These are phyloP conservation scores for Paracoccidioides lutzii DNA, from an alignment of 2,329 filamentous ascomycete genomes.

Conservation along the genomic window DNA sequence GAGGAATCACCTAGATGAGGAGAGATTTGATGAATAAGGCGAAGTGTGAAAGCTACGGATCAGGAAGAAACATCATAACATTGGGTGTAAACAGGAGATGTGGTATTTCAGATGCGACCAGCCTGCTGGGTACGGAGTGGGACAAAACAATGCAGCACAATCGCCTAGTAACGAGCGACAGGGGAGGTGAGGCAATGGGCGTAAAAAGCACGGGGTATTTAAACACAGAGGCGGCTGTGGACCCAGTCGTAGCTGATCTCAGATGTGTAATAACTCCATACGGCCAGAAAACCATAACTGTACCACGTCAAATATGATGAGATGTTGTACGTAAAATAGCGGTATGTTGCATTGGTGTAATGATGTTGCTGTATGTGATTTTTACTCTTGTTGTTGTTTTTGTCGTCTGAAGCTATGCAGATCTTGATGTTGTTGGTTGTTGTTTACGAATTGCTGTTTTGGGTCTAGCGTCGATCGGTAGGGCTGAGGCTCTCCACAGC, in stretches of 20 bases:
- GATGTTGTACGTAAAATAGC: not conserved
- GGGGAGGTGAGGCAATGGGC: not conserved
- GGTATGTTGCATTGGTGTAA: constrained; percentile 15
- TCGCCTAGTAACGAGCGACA: not conserved
- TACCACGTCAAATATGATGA: not conserved
- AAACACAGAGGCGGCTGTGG: not conserved
- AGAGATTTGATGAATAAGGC: not conserved
- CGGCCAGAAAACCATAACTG: not conserved
- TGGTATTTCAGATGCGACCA: not conserved
- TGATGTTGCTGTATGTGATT: constrained; percentile 9
- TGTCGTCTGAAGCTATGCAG: constrained; percentile 21
- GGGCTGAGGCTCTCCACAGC: not conserved
- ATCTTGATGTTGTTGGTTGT: constrained; percentile 8
- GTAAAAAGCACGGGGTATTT: not conserved
- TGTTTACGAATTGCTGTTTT: constrained; percentile 28
- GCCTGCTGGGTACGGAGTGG: not conserved
- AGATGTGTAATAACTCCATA: not conserved
- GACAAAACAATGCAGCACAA: constrained; percentile 1
- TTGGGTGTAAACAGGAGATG: not conserved
- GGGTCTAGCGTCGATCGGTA: constrained; percentile 21
- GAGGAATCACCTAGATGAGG: not conserved
- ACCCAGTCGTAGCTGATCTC: not conserved
- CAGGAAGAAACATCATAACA: not conserved
- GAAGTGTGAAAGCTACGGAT: not conserved
- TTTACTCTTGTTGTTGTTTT: constrained; percentile 1